These are phyloP conservation scores for Grammothele lineata DNA, from an alignment of 768 basidiomycete genomes.

Conservation along the genomic window DNA sequence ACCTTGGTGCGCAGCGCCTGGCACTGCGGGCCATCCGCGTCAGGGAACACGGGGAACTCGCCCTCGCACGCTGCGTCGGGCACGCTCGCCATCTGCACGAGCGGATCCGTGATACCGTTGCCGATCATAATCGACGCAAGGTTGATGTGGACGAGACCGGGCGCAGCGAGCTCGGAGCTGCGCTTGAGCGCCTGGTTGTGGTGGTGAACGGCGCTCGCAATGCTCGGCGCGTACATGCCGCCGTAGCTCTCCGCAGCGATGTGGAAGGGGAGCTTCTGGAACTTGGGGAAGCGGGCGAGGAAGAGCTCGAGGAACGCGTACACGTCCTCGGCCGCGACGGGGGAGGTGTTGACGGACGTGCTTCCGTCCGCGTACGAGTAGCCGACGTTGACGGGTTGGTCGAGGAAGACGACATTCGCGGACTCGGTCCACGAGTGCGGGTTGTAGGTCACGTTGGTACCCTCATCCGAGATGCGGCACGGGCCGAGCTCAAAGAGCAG, in stretches of 20 bases:
- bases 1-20: slow-evolving; percentile 40
- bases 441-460: slow-evolving; percentile 69
- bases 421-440: slow-evolving; percentile 81
- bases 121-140: slow-evolving; percentile 81
- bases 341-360: slow-evolving; percentile 71
- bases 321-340: slow-evolving; percentile 87
- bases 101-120: slow-evolving; percentile 84
- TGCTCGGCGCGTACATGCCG: slow-evolving; percentile 75
- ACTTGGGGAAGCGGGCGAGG: slow-evolving; percentile 71
- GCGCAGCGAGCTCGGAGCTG: slow-evolving; percentile 25
- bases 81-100: slow-evolving; percentile 72
- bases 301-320: slow-evolving; percentile 82
- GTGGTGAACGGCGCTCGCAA: slow-evolving; percentile 77
- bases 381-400: slow-evolving; percentile 85
- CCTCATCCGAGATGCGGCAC: slow-evolving; percentile 67
- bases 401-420: slow-evolving; percentile 74
- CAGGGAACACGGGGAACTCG: slow-evolving; percentile 77
- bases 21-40: slow-evolving; percentile 44
- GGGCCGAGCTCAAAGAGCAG: slow-evolving; percentile 92
- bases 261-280: slow-evolving; percentile 67
- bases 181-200: slow-evolving; percentile 55
- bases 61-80: slow-evolving; percentile 83
- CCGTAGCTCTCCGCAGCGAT: slow-evolving; percentile 78
- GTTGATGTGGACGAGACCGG: slow-evolving; percentile 67
- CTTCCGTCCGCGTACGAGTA: slow-evolving; percentile 82